A percentile compares a stretch with the other conserved stretches of the same genome.
phyloP scores from a whole-genome alignment of 352 stramenopile species.

The Aphanomyces invadans region DNA sequence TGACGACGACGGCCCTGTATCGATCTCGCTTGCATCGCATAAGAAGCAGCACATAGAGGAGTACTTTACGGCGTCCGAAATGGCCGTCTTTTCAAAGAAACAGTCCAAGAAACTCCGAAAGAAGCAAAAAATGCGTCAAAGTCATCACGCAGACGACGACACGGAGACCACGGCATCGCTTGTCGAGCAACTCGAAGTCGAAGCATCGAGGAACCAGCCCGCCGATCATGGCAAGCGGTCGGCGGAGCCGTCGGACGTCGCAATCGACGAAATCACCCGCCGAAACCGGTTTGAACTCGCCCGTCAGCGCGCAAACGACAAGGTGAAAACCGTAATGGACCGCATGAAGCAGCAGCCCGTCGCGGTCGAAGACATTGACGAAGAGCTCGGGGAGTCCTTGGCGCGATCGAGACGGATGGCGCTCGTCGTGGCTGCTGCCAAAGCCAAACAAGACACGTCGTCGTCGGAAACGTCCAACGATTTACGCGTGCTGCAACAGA shows the following conservation, averaged over 20 bases:
- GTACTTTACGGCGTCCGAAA: constrained; percentile 81
- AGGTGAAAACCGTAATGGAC: background rate
- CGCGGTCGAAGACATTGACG: constrained; percentile 41
- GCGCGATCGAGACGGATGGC: constrained; percentile 52
- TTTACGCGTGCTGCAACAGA: constrained; percentile 26
- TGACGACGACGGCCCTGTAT: constrained; percentile 12
- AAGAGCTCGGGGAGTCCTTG: constrained; percentile 70
- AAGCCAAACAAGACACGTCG: constrained; percentile 20
- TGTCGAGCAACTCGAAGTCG: constrained; percentile 56
- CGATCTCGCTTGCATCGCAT: constrained; percentile 39
- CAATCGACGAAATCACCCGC: constrained; percentile 34
- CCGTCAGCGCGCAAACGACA: constrained; percentile 48
- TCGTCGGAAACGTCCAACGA: too few relatives aligned
- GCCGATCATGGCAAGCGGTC: constrained; percentile 56
- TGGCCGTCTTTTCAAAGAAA: constrained; percentile 75
- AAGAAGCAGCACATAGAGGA: constrained; percentile 48
- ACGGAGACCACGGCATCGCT: constrained; percentile 28
- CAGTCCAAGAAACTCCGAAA: constrained; percentile 68
- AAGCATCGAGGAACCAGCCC: constrained; percentile 28
- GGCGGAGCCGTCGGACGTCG: constrained; percentile 22
- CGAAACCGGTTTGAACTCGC: constrained; percentile 64
- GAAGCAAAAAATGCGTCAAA: constrained; percentile 51
- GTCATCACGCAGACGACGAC: constrained; percentile 26
- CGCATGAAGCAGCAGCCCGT: constrained; percentile 21
- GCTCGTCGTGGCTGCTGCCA: constrained; percentile 35